These are phyloP conservation scores for Darksidea phi DNA, from an alignment of 495 filamentous ascomycete genomes.

Conservation along the genomic window DNA sequence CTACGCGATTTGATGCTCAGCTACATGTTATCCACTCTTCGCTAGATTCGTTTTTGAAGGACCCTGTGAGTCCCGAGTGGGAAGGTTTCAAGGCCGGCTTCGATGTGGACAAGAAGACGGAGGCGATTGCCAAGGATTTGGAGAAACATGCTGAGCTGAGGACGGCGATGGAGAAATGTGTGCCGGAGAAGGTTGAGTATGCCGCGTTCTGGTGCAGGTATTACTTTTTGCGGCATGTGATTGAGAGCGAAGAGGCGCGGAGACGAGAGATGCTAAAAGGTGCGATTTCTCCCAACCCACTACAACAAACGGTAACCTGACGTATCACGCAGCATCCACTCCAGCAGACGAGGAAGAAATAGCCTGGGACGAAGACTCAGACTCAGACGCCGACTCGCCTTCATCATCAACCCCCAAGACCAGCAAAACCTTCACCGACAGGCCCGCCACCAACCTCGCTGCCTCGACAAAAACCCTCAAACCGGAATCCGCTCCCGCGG, in stretches of 20 bases:
- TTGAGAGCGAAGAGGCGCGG: constrained; percentile 93
- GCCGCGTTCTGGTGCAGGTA: constrained; percentile 90
- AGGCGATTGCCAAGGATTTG: constrained; percentile 76
- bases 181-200: constrained; percentile 87
- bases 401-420: constrained; percentile 6
- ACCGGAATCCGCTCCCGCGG: constrained; percentile 4
- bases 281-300: constrained; percentile 44
- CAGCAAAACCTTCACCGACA: constrained; percentile 31
- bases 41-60: constrained; percentile 77
- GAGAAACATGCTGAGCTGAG: constrained; percentile 87
- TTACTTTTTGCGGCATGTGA: constrained; percentile 89
- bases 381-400: constrained; percentile 53
- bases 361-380: constrained; percentile 80
- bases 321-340: constrained; percentile 32
- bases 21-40: constrained; percentile 91
- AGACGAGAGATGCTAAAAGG: constrained; percentile 89
- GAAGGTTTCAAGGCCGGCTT: constrained; percentile 72
- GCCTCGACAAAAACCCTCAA: constrained; percentile 38
- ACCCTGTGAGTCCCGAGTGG: constrained; percentile 74
- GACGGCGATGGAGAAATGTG: constrained; percentile 90
- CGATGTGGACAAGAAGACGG: constrained; percentile 79
- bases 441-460: constrained; percentile 29
- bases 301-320: not conserved
- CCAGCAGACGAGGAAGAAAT: constrained; percentile 69
- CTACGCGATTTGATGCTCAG: constrained; percentile 91